Percentiles rank a stretch among this genome's conserved stretches.
Evolutionary conservation across 2,329 filamentous ascomycete species (phyloP).

Genomic region (Arthrobotrys entomopaga): DNA sequence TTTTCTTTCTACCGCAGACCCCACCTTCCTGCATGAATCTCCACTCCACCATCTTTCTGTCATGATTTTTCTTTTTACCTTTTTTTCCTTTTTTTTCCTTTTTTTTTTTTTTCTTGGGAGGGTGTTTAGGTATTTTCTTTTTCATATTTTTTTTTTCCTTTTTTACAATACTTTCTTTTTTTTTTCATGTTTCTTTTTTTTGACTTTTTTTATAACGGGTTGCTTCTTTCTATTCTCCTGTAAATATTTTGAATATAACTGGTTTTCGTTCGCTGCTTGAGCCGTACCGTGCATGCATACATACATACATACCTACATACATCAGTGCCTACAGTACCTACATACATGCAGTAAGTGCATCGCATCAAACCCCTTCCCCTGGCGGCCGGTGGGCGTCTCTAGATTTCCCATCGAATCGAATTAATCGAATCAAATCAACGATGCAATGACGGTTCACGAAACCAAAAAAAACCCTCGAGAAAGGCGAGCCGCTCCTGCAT

Average conservation of each 20-base stretch:
- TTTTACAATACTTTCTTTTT: neutral
- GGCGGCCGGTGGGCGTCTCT: too few species aligned
- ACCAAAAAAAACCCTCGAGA: neutral
- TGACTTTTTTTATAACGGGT: neutral
- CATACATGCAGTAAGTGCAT: too few species aligned
- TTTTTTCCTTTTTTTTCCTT: too few species aligned
- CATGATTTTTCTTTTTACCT: neutral
- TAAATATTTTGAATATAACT: slow-evolving; percentile 1
- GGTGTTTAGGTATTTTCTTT: too few species aligned
- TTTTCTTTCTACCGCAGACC: neutral
- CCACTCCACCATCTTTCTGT: too few species aligned
- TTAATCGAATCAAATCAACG: neutral
- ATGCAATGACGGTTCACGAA: neutral
- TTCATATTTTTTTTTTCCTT: slow-evolving; percentile 8
- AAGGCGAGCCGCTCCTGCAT: too few species aligned
- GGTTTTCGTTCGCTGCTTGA: neutral
- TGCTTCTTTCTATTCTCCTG: neutral
- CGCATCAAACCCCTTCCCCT: too few species aligned
- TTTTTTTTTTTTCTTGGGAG: too few species aligned
- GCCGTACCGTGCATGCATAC: too few species aligned
- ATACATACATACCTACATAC: too few species aligned
- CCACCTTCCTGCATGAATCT: neutral
- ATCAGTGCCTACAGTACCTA: too few species aligned
- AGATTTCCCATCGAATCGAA: neutral
- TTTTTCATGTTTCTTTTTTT: neutral